Conservation (phyloP, 768 basidiomycete genomes). For the Tylopilus plumbeoviolaceoides region DNA sequence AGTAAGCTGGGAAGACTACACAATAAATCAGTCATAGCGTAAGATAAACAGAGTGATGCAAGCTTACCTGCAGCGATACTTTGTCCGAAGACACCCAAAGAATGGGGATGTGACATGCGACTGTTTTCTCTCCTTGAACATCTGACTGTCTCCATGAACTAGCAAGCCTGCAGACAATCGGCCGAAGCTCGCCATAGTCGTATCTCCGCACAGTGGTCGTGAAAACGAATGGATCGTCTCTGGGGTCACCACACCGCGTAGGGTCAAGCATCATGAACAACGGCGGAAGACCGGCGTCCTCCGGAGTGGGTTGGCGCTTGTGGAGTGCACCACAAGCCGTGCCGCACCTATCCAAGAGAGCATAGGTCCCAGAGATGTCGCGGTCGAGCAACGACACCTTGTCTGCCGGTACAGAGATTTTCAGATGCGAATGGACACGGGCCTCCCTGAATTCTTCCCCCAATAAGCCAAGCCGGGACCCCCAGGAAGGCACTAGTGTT, state of each 20-base stretch:
- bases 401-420: slow-evolving; percentile 53
- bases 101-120: slow-evolving; percentile 57
- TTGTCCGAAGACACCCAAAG: slow-evolving; percentile 54
- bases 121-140: slow-evolving; percentile 42
- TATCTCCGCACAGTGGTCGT: slow-evolving; percentile 73
- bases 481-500: slow-evolving; percentile 80
- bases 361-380: slow-evolving; percentile 77
- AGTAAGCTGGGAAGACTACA: slow-evolving; percentile 48
- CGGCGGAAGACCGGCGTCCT: slow-evolving; percentile 52
- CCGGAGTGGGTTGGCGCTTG: slow-evolving; percentile 44
- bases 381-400: slow-evolving; percentile 57
- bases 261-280: slow-evolving; percentile 83
- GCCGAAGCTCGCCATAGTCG: slow-evolving; percentile 78
- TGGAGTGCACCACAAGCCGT: slow-evolving; percentile 85
- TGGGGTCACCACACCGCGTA: slow-evolving; percentile 67
- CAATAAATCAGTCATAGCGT: slow-evolving; percentile 2
- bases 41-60: neutral
- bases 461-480: slow-evolving; percentile 70
- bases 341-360: slow-evolving; percentile 80
- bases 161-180: slow-evolving; percentile 70
- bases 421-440: slow-evolving; percentile 61
- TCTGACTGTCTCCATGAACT: slow-evolving; percentile 75
- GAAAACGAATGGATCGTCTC: slow-evolving; percentile 81
- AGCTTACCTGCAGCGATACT: slow-evolving; percentile 53
- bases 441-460: slow-evolving; percentile 63